These are phyloP conservation scores for Aspergillus sp. DNA, from an alignment of 2,329 filamentous ascomycete genomes.

Conservation along the genomic window DNA sequence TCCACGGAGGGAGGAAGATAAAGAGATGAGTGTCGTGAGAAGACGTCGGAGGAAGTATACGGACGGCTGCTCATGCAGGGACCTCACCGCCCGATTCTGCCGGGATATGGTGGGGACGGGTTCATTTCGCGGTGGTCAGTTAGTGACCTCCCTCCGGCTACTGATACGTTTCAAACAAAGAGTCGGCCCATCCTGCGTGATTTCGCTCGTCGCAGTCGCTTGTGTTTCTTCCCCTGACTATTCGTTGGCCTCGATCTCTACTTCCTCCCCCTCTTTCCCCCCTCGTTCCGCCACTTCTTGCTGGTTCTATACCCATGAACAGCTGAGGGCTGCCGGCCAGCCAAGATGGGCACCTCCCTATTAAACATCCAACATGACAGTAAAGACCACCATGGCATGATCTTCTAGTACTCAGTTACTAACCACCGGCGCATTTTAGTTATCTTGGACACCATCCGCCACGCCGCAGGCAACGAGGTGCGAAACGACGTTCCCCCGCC, in stretches of 20 bases:
- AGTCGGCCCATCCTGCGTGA: neutral
- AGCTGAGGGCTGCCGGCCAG: slow-evolving; percentile 34
- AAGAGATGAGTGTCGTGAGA: neutral
- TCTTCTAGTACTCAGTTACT: neutral
- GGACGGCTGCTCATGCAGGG: neutral
- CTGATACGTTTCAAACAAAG: slow-evolving; percentile 25
- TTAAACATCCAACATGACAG: slow-evolving; percentile 80
- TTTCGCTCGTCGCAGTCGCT: neutral
- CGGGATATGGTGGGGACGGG: slow-evolving; percentile 15
- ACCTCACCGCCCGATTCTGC: neutral
- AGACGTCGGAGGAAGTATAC: neutral
- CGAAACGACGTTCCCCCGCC: slow-evolving; percentile 27
- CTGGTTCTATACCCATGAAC: slow-evolving; percentile 15
- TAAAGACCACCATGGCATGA: slow-evolving; percentile 40
- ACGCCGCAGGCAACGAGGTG: slow-evolving; percentile 80
- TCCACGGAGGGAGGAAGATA: neutral
- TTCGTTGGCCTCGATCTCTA: neutral
- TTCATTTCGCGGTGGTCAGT: neutral
- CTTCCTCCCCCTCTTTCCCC: neutral
- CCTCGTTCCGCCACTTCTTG: neutral
- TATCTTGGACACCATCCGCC: slow-evolving; percentile 71
- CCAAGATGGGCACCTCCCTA: slow-evolving; percentile 78
- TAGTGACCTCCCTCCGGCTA: slow-evolving; percentile 9
- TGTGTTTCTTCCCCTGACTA: neutral
- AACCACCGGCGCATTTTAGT: slow-evolving; percentile 47